Evolutionary conservation across 23 red algal species (phyloP), one percentile per base, ranked within the genome.

Genomic region (Gracilaria domingensis): DNA sequence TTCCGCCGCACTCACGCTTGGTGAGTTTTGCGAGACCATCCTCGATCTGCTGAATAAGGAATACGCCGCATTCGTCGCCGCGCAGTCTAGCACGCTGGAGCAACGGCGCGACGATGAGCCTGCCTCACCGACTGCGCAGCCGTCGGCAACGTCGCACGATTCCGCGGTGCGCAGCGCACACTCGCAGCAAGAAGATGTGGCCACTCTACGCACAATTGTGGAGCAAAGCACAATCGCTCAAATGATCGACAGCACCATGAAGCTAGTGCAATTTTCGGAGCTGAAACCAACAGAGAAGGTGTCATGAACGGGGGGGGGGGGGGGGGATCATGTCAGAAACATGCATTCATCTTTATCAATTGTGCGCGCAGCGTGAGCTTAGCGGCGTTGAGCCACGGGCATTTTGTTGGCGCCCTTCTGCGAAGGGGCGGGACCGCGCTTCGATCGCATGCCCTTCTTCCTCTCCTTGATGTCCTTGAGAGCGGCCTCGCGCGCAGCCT

Each of bases 381-480:
- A 92, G 75, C 89, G 89, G 61, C 89, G 89, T 48, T 92, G 77
- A 21, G 89, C 89, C 13, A 92, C 79, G 23, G 89, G 80, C 79
- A 84, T 92, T 39, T 92, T 92, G 44, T 82, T 79, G 36, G 38
- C 74, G 58, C 73, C 74, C 60, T 80, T 90, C 2, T 38, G 8
- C 2, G 74, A 40, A 21, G 76, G 89, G 9, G 30, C 79, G 25
- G 40, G 53, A 29, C 20, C 59, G 32, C 66, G 45, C 62, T 91
- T 91, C 24, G 56, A 24, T 76, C 78, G 85, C 51, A 62, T 83
- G 7, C 49, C 75, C 82, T 82, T 85, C 61, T 96, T 96, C 51
- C 96, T 73, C 49, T 91, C 87, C 96, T 98, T 98, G 47, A 95
- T 92, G 45, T 98, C 96, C 75, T 95, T 98, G 16, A 95, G 79